phyloP scores from a whole-genome alignment of 371 early-diverging fungal genomes.

The Syncephalastrum racemosum region DNA sequence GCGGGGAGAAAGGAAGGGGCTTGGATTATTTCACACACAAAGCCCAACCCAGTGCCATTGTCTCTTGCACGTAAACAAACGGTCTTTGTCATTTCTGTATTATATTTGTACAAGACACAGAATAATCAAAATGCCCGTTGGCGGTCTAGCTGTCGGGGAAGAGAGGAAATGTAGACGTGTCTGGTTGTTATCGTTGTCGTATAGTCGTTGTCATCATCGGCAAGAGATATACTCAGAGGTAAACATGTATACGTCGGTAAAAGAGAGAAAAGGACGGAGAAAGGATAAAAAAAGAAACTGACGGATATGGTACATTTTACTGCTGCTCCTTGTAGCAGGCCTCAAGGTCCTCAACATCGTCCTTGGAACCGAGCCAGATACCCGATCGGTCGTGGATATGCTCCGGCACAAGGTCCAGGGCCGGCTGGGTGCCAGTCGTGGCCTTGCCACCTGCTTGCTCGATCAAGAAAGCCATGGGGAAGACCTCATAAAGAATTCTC shows the following conservation, averaged over 20 bases:
- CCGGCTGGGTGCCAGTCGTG: constrained; percentile 76
- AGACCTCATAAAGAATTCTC: constrained; percentile 95
- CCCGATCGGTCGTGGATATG: constrained; percentile 90
- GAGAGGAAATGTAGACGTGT: too few species aligned
- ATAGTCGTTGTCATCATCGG: too few species aligned
- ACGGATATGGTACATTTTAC: constrained; percentile 1
- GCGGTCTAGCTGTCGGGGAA: too few species aligned
- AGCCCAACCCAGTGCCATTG: too few species aligned
- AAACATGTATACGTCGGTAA: neutral
- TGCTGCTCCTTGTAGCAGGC: constrained; percentile 39
- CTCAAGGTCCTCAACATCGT: constrained; percentile 88
- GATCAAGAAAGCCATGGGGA: constrained; percentile 95
- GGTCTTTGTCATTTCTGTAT: too few species aligned
- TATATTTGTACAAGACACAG: too few species aligned
- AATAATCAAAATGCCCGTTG: too few species aligned
- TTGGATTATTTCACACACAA: too few species aligned
- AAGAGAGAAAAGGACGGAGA: constrained; percentile 4
- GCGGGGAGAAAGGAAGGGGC: too few species aligned
- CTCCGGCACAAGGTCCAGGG: constrained; percentile 87
- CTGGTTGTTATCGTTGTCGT: too few species aligned
- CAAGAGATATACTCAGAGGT: too few species aligned
- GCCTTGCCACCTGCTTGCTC: constrained; percentile 97
- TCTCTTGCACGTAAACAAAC: too few species aligned
- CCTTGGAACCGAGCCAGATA: constrained; percentile 89
- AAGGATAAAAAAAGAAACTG: constrained; percentile 3